These are phyloP conservation scores for Teunomyces pallodes DNA, from an alignment of 805 yeast species.

Conservation along the genomic window DNA sequence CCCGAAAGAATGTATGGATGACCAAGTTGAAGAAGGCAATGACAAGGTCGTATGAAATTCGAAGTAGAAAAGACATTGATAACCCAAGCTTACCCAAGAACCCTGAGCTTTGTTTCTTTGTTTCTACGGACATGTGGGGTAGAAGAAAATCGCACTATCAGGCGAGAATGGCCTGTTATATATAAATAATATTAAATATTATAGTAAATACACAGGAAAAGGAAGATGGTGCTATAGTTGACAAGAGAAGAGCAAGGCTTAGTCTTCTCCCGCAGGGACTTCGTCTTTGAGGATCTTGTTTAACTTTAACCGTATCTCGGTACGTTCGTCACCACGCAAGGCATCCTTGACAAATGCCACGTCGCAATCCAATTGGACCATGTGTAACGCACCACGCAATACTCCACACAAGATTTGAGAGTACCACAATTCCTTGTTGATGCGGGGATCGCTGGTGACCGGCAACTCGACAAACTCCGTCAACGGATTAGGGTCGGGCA, in stretches of 20 bases:
- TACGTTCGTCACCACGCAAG: slow-evolving; percentile 75
- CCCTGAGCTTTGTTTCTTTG: not conserved
- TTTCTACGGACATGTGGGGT: slow-evolving; percentile 1
- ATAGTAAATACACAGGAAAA: not conserved
- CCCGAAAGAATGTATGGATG: slow-evolving; percentile 41
- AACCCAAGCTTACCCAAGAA: not conserved
- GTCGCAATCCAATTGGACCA: slow-evolving; percentile 93
- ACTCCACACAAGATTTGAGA: slow-evolving; percentile 90
- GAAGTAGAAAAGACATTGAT: not conserved
- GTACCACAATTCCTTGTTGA: slow-evolving; percentile 80
- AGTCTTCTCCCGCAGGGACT: slow-evolving; percentile 96
- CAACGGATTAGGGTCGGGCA: slow-evolving; percentile 78
- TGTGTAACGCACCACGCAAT: slow-evolving; percentile 84
- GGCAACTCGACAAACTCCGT: slow-evolving; percentile 96
- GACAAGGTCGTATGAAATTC: slow-evolving; percentile 27
- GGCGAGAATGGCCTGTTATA: not conserved
- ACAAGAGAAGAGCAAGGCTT: slow-evolving; percentile 3
- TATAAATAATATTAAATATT: not conserved
- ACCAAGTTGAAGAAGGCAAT: slow-evolving; percentile 33
- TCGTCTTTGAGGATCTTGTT: slow-evolving; percentile 81
- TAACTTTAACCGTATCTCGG: slow-evolving; percentile 75
- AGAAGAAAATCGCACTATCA: not conserved
- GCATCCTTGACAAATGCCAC: slow-evolving; percentile 76
- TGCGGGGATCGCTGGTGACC: slow-evolving; percentile 56
- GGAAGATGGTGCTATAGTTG: not conserved